Conservation (phyloP, 2,329 filamentous ascomycete genomes). For the Phyllosticta paracitricarpa region DNA sequence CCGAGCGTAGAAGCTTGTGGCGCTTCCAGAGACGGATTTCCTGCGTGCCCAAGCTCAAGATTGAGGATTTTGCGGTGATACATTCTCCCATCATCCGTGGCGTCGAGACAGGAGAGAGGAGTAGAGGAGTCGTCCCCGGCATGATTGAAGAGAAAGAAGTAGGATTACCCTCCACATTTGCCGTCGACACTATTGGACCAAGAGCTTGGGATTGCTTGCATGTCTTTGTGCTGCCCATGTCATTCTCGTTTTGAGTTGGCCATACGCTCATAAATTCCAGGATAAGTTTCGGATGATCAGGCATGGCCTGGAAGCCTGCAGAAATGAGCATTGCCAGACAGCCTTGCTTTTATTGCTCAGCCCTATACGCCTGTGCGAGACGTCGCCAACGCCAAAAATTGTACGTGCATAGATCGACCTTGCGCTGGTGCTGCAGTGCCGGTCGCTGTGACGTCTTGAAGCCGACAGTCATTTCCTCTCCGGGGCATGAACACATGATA, state of each 20-base stretch:
- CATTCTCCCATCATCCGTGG: neutral
- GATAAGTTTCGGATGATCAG: neutral
- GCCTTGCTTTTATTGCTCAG: neutral
- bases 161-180: neutral
- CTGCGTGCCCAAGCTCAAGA: neutral
- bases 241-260: neutral
- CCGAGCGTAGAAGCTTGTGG: neutral
- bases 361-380: neutral
- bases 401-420: neutral
- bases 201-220: neutral
- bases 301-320: neutral
- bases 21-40: neutral
- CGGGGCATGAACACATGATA: neutral
- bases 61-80: neutral
- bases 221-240: neutral
- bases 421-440: neutral
- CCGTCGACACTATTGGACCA: neutral
- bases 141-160: neutral
- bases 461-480: neutral
- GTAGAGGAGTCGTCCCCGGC: neutral
- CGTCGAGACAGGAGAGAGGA: neutral
- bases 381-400: neutral
- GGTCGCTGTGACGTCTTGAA: neutral
- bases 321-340: neutral
- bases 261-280: neutral